Base-by-base conservation (phyloP, 345 rosid species). In the Linum tenue region DNA sequence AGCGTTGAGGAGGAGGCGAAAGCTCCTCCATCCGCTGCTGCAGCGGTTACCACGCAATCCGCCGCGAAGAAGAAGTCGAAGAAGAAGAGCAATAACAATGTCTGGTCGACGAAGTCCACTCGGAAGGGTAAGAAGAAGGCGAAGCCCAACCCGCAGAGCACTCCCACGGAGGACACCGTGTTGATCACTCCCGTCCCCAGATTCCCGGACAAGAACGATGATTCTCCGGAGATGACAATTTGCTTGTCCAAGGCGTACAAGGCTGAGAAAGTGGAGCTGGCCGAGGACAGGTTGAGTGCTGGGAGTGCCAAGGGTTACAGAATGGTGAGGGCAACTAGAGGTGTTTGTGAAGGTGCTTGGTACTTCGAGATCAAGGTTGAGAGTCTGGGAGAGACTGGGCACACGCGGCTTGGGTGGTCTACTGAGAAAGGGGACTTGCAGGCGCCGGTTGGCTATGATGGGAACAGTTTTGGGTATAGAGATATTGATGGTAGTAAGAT, bases 401-500 rank as follows among this genome's bases (percentile, higher is more conserved):
- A 94, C 71, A 88, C 97, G 0, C 77, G 99, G 36, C 83, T 94
- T 0, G 99, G 99, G 1, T 94, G 97, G 97, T 90, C 96, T 5
- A 90, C 87, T 1, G 92, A 94, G 82, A 90, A 90, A 71, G 97
- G 96, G 5, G 99, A 94, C 77, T 75, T 94, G 81, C 99, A 94
- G 77, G 99, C 97, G 2, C 99, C 99, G 0, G 97, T 94, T 4
- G 99, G 99, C 31, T 90, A 86, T 4, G 99, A 94, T 73, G 89
- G 83, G 48, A 86, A 90, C 69, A 90, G 99, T 72, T 94, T 81
- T 55, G 99, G 96, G 55, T 94, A 86, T 35, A 84, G 99, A 72
- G 99, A 90, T 60, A 76, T 90, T 75, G 99, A 94, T 84, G 99
- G 99, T 64, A 85, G 95, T 72, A 94, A 94, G 85, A 80, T 94